Evolutionary conservation across 805 yeast species (phyloP), one percentile per base, ranked within the genome.

Genomic region (Yarrowia yakushimensis): DNA sequence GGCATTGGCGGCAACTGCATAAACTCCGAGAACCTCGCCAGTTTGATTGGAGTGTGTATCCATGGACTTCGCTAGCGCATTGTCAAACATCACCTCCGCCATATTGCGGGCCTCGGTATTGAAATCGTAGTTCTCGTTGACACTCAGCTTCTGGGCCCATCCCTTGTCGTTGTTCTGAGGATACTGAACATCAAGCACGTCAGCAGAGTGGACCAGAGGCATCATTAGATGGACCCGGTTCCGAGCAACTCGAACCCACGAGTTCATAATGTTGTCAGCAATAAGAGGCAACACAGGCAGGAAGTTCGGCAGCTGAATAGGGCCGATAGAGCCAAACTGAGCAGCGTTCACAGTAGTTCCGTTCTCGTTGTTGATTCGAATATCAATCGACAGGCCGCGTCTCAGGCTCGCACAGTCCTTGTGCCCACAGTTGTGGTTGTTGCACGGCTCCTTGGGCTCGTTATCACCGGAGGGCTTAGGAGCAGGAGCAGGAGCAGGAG

Each of bases 191-290:
- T 41, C 61, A 1, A 52, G 59, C 2, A 30, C 48, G 12, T 39
- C 61, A 2, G 48, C 61, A 11, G 61, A 55, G 37, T 55, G 61
- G 4, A 55, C 48, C 28, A 55, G 27, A 8, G 61, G 61, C 46
- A 55, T 41, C 61, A 55, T 55, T 12, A 55, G 61, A 20, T 55
- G 61, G 11, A 31, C 61, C 15, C 48, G 36, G 39, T 41, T 25
- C 4, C 37, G 27, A 9, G 48, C 48, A 15, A 55, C 61, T 15
- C 48, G 46, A 7, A 55, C 39, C 61, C 61, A 55, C 15, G 61
- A 30, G 30, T 55, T 41, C 48, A 41, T 39, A 22, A 55, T 41
- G 48, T 41, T 55, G 61, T 55, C 61, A 18, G 61, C 61, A 39
- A 55, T 55, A 12, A 55, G 48, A 10, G 61, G 61, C 36, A 55